phyloP scores from a whole-genome alignment of 148 eudicot genomes.

The Tetragonia tetragonoides region DNA sequence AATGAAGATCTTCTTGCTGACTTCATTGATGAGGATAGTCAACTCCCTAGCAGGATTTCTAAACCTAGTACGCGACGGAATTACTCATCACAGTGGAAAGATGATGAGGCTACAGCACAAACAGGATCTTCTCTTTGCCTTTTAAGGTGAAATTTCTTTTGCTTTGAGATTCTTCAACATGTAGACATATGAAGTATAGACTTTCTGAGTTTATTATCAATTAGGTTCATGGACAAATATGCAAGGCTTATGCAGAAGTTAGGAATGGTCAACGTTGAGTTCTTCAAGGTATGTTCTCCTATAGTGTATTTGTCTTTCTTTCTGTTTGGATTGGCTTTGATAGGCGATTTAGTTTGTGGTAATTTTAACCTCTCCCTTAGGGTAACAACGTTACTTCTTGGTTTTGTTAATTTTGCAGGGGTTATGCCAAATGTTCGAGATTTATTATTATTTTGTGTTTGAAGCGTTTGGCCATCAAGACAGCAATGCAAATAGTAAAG shows the following conservation, averaged over 20 bases:
- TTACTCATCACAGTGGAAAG: constrained; percentile 53
- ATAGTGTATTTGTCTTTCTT: neutral
- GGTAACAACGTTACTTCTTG: constrained; percentile 11
- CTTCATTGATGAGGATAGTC: constrained; percentile 98
- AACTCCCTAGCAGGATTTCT: constrained; percentile 83
- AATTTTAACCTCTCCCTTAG: neutral
- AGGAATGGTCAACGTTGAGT: constrained; percentile 77
- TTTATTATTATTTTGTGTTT: constrained; percentile 81
- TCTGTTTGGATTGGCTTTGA: constrained; percentile 14
- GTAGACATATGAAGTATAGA: constrained; percentile 8
- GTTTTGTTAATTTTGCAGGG: constrained; percentile 52
- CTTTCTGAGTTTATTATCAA: constrained; percentile 26
- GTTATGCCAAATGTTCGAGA: constrained; percentile 80
- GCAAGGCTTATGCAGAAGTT: constrained; percentile 94
- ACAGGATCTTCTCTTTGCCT: constrained; percentile 96
- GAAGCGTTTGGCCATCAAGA: constrained; percentile 75
- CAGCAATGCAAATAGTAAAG: constrained; percentile 52
- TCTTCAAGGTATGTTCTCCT: constrained; percentile 61
- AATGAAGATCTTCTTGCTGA: constrained; percentile 98
- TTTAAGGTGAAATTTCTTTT: constrained; percentile 48
- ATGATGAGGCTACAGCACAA: constrained; percentile 63
- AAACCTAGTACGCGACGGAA: constrained; percentile 42
- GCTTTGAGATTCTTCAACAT: neutral
- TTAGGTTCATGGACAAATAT: constrained; percentile 95
- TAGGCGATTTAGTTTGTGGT: constrained; percentile 3